Conservation (phyloP, 1,139 yeast genomes). For the Entelexis paramagnoliae region DNA sequence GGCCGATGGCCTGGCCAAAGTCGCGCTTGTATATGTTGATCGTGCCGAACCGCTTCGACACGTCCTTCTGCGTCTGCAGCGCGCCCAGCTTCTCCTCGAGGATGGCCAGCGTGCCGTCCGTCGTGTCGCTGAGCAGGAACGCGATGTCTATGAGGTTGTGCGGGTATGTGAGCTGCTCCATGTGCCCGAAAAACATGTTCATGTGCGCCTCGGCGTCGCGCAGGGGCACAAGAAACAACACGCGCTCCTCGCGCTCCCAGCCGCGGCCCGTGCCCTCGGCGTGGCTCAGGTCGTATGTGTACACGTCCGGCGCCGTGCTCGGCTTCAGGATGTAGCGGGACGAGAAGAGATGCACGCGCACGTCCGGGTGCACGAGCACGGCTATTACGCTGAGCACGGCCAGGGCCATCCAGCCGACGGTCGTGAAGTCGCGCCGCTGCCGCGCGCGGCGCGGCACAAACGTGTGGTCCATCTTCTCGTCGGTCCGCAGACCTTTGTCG, state of each 20-base stretch:
- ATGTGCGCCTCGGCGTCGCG: constrained; percentile 61
- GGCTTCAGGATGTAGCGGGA: constrained; percentile 13
- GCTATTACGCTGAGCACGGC: constrained; percentile 14
- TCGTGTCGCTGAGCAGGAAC: constrained; percentile 54
- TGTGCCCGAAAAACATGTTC: constrained; percentile 54
- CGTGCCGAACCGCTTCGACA: constrained; percentile 41
- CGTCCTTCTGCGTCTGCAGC: constrained; percentile 44
- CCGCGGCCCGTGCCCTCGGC: constrained; percentile 46
- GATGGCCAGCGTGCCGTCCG: constrained; percentile 53
- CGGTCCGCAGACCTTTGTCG: constrained; percentile 3
- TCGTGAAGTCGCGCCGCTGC: constrained; percentile 1
- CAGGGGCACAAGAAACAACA: constrained; percentile 55
- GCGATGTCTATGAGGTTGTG: constrained; percentile 57
- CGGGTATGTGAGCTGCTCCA: constrained; percentile 52
- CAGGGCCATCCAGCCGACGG: neutral
- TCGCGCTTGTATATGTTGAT: constrained; percentile 54
- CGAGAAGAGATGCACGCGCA: constrained; percentile 7
- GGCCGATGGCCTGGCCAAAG: constrained; percentile 62
- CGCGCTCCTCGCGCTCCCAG: constrained; percentile 48
- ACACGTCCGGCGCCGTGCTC: constrained; percentile 18
- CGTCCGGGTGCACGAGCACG: constrained; percentile 9
- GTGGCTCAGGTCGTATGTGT: constrained; percentile 41
- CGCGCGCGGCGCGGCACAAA: constrained; percentile 5
- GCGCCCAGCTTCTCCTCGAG: constrained; percentile 38
- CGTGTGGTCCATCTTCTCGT: neutral